Conservation (phyloP, 2,329 filamentous ascomycete genomes). For the Didymella segeticola region DNA sequence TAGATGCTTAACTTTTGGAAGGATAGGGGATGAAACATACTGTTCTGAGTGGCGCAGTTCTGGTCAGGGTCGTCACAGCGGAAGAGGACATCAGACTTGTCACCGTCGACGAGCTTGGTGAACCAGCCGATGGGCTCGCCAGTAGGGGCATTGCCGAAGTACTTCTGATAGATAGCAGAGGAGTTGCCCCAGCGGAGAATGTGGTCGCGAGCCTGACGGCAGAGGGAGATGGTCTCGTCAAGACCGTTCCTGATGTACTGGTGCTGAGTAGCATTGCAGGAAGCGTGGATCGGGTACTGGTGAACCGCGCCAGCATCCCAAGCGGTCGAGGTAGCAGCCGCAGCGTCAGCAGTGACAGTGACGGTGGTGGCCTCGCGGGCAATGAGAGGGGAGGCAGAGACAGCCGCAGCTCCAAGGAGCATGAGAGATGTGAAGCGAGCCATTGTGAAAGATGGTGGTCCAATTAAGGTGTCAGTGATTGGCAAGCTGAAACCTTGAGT, state of each 20-base stretch:
- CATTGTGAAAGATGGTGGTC: constrained; percentile 27
- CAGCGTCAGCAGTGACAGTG: constrained; percentile 28
- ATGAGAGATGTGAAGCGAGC: constrained; percentile 29
- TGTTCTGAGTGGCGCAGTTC: constrained; percentile 59
- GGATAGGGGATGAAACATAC: constrained; percentile 20
- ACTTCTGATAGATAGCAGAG: constrained; percentile 68
- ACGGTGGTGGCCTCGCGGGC: constrained; percentile 31
- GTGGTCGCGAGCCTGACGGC: constrained; percentile 68
- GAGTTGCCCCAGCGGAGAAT: constrained; percentile 64
- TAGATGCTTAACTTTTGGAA: neutral
- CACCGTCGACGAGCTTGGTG: constrained; percentile 64
- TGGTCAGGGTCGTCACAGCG: constrained; percentile 72
- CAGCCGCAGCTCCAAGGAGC: constrained; percentile 36
- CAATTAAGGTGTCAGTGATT: constrained; percentile 1
- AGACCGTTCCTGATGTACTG: constrained; percentile 64
- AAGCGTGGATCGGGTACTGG: constrained; percentile 64
- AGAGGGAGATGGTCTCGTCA: constrained; percentile 64
- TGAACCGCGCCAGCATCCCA: constrained; percentile 50
- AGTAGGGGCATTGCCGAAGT: constrained; percentile 68
- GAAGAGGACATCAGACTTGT: constrained; percentile 66
- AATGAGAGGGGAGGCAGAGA: constrained; percentile 36
- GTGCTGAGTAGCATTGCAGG: constrained; percentile 69
- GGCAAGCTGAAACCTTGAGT: constrained; percentile 7
- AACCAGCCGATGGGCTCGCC: constrained; percentile 68
- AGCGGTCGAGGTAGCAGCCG: constrained; percentile 25